phyloP scores from a whole-genome alignment of 2,329 filamentous ascomycete species.

The Microascus cirrosus region DNA sequence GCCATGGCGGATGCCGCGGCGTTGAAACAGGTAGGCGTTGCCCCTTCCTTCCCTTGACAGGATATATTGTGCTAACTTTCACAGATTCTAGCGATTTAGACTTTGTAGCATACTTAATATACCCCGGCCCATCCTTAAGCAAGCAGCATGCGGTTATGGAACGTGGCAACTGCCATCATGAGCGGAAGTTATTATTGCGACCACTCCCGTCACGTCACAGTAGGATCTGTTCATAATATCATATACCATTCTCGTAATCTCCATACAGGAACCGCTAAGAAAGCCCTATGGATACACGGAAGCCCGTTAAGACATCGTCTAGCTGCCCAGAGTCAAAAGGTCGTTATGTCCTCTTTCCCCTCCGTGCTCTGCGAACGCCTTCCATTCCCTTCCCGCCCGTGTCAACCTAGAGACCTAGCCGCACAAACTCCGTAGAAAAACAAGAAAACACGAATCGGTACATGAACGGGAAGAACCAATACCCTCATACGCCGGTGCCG shows the following conservation, averaged over 20 bases:
- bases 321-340: neutral
- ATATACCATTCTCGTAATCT: neutral
- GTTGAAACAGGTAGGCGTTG: constrained; percentile 1
- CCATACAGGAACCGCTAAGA: neutral
- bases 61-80: neutral
- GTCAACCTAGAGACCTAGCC: neutral
- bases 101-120: neutral
- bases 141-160: neutral
- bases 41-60: neutral
- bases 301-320: neutral
- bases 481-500: neutral
- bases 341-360: neutral
- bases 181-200: neutral
- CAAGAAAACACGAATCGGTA: neutral
- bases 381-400: neutral
- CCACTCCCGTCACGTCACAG: neutral
- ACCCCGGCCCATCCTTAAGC: neutral
- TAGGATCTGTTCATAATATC: neutral
- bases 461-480: neutral
- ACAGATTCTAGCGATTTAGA: constrained; percentile 2
- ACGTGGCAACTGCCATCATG: neutral
- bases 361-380: neutral
- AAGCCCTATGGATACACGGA: neutral
- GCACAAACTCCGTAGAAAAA: neutral
- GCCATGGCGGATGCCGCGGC: constrained; percentile 2